These are phyloP conservation scores for Chloropicon primus DNA, from an alignment of 139 green algal species.

Conservation along the genomic window DNA sequence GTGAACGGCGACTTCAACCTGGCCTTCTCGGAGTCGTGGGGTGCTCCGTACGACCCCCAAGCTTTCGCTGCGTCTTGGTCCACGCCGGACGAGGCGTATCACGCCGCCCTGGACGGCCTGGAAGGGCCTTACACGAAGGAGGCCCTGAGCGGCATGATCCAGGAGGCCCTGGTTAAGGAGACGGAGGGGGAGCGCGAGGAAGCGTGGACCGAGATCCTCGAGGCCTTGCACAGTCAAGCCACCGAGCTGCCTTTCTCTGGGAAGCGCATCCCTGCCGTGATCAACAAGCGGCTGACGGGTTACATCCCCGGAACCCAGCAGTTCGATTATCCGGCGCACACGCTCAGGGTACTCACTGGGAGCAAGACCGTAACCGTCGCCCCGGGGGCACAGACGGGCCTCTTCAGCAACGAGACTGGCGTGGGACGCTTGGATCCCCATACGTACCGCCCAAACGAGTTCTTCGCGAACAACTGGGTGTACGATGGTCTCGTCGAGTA, in stretches of 20 bases:
- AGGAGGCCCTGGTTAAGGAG: slow-evolving; percentile 2
- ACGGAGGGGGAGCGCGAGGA: slow-evolving; percentile 2
- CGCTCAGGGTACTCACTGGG: neutral
- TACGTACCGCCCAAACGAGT: slow-evolving; percentile 12
- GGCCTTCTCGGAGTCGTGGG: slow-evolving; percentile 7
- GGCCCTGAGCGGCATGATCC: slow-evolving; percentile 5
- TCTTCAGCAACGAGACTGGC: slow-evolving; percentile 2
- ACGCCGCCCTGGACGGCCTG: slow-evolving; percentile 3
- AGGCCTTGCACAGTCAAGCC: slow-evolving; percentile 3
- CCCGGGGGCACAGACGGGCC: slow-evolving; percentile 1
- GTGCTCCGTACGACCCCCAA: slow-evolving; percentile 11
- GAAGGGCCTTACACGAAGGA: slow-evolving; percentile 2
- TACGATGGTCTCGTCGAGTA: slow-evolving; percentile 13
- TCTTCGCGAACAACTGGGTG: slow-evolving; percentile 17
- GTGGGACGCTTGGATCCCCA: slow-evolving; percentile 10
- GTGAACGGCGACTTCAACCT: slow-evolving; percentile 12
- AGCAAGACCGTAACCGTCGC: slow-evolving; percentile 5
- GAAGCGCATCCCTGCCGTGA: slow-evolving; percentile 6
- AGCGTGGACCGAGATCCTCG: slow-evolving; percentile 9
- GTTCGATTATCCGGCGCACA: slow-evolving; percentile 11
- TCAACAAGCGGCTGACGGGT: slow-evolving; percentile 1
- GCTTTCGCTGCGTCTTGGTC: slow-evolving; percentile 6
- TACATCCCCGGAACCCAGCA: slow-evolving; percentile 9
- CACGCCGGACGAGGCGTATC: slow-evolving; percentile 6
- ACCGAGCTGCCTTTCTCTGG: slow-evolving; percentile 9